Evolutionary conservation across 805 yeast genomes (phyloP), one percentile per base, ranked within the genome.

Genomic region (Candida dendrica): DNA sequence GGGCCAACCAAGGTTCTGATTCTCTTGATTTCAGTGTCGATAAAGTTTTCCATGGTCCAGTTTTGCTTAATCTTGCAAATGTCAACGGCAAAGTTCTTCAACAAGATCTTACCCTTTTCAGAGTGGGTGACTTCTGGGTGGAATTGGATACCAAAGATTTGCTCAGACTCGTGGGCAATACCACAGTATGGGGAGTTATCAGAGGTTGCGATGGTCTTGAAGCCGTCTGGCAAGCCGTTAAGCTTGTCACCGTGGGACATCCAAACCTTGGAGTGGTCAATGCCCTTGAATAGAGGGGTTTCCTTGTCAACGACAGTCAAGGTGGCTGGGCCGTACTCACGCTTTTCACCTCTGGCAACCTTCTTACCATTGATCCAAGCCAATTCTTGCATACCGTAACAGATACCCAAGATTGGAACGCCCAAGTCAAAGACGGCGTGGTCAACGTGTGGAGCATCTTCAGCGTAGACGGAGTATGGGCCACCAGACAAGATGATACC

Each of bases 101-200:
- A 77, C 58, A 93, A 67, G 52, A 71, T 74, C 65, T 86, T 91
- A 65, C 98, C 98, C 68, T 85, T 83, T 50, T 79, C 76, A 44
- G 98, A 87, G 69, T 93, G 98, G 32, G 97, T 88, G 47, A 93
- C 98, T 72, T 93, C 98, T 39, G 98, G 98, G 69, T 93, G 98
- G 80, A 93, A 93, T 72, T 93, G 98, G 58, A 93, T 85, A 66
- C 98, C 98, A 66, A 72, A 93, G 57, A 93, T 89, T 47, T 70
- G 68, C 60, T 84, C 78, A 42, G 72, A 61, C 59, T 74, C 79
- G 66, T 87, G 81, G 43, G 89, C 79, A 64, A 93, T 83, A 62
- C 95, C 98, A 56, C 96, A 95, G 69, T 60, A 93, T 44, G 98
- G 98, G 35, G 98, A 93, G 77, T 93, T 93, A 53, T 75, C 87